phyloP scores from a whole-genome alignment of 2,329 filamentous ascomycete genomes.

The Penicillium sp. region DNA sequence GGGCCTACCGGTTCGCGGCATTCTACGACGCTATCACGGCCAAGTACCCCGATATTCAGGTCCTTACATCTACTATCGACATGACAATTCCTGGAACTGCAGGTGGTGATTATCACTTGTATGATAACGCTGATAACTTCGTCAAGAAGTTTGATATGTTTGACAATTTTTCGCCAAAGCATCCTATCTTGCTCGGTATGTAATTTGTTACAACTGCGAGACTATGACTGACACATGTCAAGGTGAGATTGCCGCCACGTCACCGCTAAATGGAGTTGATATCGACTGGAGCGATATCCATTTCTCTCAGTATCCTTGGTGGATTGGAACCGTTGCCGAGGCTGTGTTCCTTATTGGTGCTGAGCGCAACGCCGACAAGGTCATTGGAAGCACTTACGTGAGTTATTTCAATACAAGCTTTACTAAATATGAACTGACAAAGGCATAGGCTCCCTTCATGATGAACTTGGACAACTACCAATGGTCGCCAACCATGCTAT shows the following conservation, averaged over 20 bases:
- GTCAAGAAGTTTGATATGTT: conserved; percentile 53
- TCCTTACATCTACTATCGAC: conserved; percentile 39
- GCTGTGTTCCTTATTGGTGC: conserved; percentile 64
- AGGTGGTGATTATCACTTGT: conserved; percentile 48
- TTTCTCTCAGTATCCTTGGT: conserved; percentile 52
- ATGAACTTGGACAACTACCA: conserved; percentile 30
- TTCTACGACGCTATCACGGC: conserved; percentile 60
- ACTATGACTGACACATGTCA: neutral
- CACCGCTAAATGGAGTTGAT: conserved; percentile 46
- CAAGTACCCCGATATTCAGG: conserved; percentile 55
- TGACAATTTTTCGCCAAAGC: conserved; percentile 44
- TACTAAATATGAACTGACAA: neutral
- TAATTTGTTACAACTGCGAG: neutral
- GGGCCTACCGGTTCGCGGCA: conserved; percentile 56
- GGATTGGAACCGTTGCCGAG: conserved; percentile 62
- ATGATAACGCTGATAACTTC: conserved; percentile 52
- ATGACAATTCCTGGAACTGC: conserved; percentile 25
- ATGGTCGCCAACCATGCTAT: conserved; percentile 32
- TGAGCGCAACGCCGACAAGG: conserved; percentile 55
- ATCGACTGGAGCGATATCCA: conserved; percentile 46
- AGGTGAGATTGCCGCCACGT: conserved; percentile 31
- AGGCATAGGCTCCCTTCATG: conserved; percentile 26
- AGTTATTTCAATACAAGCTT: neutral
- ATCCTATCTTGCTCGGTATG: conserved; percentile 29
- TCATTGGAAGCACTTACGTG: conserved; percentile 31